Base-by-base conservation (phyloP, 1,139 yeast genomes). In the Debaryomyces coudertii region DNA sequence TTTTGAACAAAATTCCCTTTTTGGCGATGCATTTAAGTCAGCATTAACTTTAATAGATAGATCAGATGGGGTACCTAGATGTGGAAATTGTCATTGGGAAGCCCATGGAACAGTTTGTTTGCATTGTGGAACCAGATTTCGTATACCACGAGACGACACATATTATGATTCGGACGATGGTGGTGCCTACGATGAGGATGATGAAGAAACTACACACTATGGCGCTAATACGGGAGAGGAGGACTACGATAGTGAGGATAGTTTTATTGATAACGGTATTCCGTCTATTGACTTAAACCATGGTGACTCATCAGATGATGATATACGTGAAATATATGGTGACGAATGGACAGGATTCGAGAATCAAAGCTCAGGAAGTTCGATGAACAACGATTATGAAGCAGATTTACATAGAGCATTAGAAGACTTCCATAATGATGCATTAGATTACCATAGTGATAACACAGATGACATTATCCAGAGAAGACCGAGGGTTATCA, bases 1-100 rank as follows among this genome's bases (percentile, higher is more conserved):
- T 55, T 47, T 57, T 8, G 58, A 58, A 36, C 55, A 58, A 8
- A 65, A 70, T 14, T 57, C 59, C 1, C 54, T 82, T 29, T 82
- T 80, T 63, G 79, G 76, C 1, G 74, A 72, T 27, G 60, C 77
- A 6, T 85, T 85, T 61, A 65, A 71, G 18, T 65, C 77, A 20
- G 78, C 81, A 1, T 62, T 73, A 28, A 82, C 84, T 0, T 61
- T 77, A 18, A 68, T 84, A 2, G 88, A 82, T 51, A 77, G 72
- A 44, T 83, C 83, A 22, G 96, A 89, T 60, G 93, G 92, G 1
- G 90, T 89, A 6, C 82, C 87, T 0, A 68, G 96, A 46, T 89
- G 96, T 60, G 82, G 89, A 2, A 76, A 79, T 46, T 89, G 96
- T 61, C 89, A 83, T 56, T 88, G 95, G 95, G 96, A 89, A 60